These are phyloP conservation scores for Coffea humblotiana DNA, from an alignment of 305 asterid species.

Conservation along the genomic window DNA sequence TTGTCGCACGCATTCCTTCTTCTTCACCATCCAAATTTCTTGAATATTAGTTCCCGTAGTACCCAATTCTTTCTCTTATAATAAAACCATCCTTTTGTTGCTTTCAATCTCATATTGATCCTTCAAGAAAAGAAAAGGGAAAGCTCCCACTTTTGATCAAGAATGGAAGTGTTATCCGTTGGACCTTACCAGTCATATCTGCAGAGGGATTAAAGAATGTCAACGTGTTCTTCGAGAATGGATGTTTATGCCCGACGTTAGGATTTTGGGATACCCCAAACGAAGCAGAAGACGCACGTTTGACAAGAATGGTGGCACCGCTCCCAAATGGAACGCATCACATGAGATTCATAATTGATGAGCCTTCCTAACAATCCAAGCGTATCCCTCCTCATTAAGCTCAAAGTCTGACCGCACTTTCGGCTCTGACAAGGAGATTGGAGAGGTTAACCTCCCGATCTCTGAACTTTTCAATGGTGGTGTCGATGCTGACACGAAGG, in stretches of 20 bases:
- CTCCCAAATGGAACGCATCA: conserved; percentile 68
- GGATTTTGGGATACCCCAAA: conserved; percentile 55
- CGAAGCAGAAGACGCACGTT: conserved; percentile 49
- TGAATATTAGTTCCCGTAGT: background rate
- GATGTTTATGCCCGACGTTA: conserved; percentile 64
- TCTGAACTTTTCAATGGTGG: conserved; percentile 41
- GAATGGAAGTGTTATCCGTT: conserved; percentile 46
- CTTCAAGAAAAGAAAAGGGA: background rate
- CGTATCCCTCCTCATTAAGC: conserved; percentile 42
- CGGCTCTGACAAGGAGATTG: conserved; percentile 49
- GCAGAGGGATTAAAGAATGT: conserved; percentile 70
- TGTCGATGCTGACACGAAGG: conserved; percentile 3
- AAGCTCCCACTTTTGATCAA: background rate
- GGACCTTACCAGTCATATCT: conserved; percentile 55
- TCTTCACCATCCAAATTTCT: conserved; percentile 3
- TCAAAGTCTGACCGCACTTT: conserved; percentile 47
- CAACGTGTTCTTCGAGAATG: conserved; percentile 54
- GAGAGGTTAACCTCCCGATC: conserved; percentile 54
- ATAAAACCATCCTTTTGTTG: background rate
- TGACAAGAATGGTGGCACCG: conserved; percentile 62
- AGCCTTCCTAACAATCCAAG: conserved; percentile 53
- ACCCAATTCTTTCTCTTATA: background rate
- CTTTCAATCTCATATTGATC: background rate
- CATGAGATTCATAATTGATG: conserved; percentile 63
- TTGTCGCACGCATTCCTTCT: background rate